Evolutionary conservation across 805 yeast species (phyloP), one percentile per base, ranked within the genome.

Genomic region (Zygosaccharomyces rouxii): DNA sequence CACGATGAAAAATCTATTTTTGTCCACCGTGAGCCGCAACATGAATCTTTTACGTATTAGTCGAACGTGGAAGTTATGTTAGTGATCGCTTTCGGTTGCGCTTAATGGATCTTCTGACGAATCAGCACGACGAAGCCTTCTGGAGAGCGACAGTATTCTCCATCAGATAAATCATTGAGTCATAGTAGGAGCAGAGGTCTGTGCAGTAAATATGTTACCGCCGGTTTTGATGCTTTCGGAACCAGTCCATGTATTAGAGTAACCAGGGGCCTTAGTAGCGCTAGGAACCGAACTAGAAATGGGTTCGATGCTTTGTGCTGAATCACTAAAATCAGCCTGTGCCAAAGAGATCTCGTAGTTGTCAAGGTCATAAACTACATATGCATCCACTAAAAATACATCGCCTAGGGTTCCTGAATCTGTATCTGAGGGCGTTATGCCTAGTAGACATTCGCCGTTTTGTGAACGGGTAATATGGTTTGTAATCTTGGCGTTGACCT

Each of bases 341-440:
- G 81, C 86, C 59, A 84, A 54, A 2, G 86, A 79, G 35, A 84
- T 69, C 57, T 78, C 73, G 39, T 66, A 67, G 57, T 75, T 76
- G 30, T 80, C 86, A 44, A 82, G 66, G 63, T 85, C 84, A 63
- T 76, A 82, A 13, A 82, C 87, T 22, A 80, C 73, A 62, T 83
- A 84, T 1, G 83, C 82, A 48, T 77, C 73, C 43, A 81, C 70
- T 53, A 82, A 68, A 55, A 81, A 73, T 51, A 74, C 71, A 59
- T 80, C 85, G 41, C 86, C 87, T 38, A 82, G 65, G 41, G 78
- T 68, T 6, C 73, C 59, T 10, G 38, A 35, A 5, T 44, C 39
- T 13, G 49, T 48, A 4, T 61, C 52, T 25, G 66, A 53, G n/a
- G 69, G 64, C 2, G 55, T 44, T 2, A 79, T 50, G 5, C 77